Evolutionary conservation across 2,329 filamentous ascomycete genomes (phyloP).

Genomic region (Sporothrix brunneoviolacea): DNA sequence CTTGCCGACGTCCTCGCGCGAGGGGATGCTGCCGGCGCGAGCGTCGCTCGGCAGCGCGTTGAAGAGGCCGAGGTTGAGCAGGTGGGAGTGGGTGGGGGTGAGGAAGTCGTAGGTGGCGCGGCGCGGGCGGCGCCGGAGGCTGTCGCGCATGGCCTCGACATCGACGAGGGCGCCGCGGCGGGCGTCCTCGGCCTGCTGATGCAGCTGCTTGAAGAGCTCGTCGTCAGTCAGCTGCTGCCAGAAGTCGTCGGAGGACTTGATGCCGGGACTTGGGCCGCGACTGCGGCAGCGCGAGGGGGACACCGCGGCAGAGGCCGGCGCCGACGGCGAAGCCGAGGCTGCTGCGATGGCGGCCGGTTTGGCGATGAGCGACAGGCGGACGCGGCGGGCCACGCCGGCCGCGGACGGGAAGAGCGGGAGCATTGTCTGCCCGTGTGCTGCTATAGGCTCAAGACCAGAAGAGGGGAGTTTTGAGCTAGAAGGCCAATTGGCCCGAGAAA

Average conservation of each 20-base stretch:
- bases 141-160: conserved; percentile 12
- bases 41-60: conserved; percentile 27
- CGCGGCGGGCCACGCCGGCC: neutral
- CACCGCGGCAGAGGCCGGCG: neutral
- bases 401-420: too few species aligned
- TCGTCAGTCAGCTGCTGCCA: too few species aligned
- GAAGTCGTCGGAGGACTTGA: too few species aligned
- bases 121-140: conserved; percentile 16
- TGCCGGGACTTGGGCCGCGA: too few species aligned
- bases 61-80: conserved; percentile 56
- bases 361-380: neutral
- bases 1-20: neutral
- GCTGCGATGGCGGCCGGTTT: neutral
- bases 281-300: too few species aligned
- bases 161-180: neutral
- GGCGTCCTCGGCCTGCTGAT: neutral
- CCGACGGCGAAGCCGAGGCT: neutral
- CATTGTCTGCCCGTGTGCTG: too few species aligned
- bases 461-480: too few species aligned
- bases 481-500: too few species aligned
- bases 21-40: conserved; percentile 20
- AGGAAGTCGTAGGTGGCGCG: conserved; percentile 39
- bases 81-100: conserved; percentile 55
- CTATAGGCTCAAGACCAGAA: too few species aligned
- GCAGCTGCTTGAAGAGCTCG: neutral